Percentiles rank a stretch among this genome's conserved stretches.
phyloP scores from a whole-genome alignment of 139 green algal genomes.

The Ettlia oleoabundans region DNA sequence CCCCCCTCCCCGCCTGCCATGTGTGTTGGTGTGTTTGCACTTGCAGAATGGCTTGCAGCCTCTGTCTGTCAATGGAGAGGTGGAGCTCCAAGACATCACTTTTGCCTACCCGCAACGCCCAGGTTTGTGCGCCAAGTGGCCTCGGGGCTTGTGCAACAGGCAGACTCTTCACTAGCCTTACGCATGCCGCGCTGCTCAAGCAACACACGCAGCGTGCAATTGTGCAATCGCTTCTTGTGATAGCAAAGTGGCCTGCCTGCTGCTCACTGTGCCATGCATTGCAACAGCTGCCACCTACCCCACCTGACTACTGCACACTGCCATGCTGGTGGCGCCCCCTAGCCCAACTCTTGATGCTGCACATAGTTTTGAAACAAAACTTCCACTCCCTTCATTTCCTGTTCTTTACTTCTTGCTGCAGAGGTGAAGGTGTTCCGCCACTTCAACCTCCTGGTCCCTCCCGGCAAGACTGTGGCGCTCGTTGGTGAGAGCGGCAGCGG shows the following conservation, averaged over 20 bases:
- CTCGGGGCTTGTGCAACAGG: conserved; percentile 20
- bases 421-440: conserved; percentile 63
- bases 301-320: too few relatives aligned
- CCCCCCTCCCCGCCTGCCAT: too few relatives aligned
- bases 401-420: not conserved
- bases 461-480: conserved; percentile 82
- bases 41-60: conserved; percentile 36
- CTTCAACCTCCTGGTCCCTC: conserved; percentile 66
- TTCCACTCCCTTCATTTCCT: not conserved
- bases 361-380: not conserved
- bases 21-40: not conserved
- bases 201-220: too few relatives aligned
- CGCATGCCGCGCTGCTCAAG: not conserved
- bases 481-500: conserved; percentile 91
- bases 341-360: not conserved
- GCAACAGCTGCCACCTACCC: too few relatives aligned
- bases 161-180: not conserved
- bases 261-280: too few relatives aligned
- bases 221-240: too few relatives aligned
- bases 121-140: not conserved
- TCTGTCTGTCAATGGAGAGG: conserved; percentile 8
- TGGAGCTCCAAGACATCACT: conserved; percentile 55
- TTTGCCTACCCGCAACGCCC: conserved; percentile 79
- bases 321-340: too few relatives aligned
- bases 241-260: not conserved